These are phyloP conservation scores for Trichoderma harzianum DNA, from an alignment of 2,329 filamentous ascomycete species.

Conservation along the genomic window DNA sequence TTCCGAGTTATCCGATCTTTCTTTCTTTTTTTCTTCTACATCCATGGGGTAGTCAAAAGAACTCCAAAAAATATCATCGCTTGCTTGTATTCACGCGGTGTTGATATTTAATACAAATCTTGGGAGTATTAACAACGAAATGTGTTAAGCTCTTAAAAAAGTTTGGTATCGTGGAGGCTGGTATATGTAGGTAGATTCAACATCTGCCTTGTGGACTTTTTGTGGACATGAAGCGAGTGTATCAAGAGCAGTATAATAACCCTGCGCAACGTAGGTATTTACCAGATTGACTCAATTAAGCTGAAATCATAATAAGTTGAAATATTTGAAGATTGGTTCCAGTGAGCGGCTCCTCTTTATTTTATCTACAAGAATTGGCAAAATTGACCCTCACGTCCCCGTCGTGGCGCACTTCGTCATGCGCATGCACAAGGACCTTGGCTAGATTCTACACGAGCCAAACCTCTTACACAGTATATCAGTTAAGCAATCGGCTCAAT, in stretches of 20 bases:
- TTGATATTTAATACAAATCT: neutral
- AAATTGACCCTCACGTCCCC: neutral
- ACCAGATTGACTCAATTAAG: neutral
- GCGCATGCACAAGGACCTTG: neutral
- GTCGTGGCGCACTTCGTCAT: neutral
- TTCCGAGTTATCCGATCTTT: neutral
- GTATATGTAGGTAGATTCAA: neutral
- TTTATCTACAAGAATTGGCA: neutral
- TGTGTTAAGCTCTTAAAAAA: neutral
- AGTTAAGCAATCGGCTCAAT: too few relatives aligned
- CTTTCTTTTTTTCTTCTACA: neutral
- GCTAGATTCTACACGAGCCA: too few relatives aligned
- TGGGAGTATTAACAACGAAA: neutral
- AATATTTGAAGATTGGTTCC: neutral
- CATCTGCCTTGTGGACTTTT: neutral
- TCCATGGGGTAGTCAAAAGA: neutral
- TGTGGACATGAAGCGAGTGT: neutral
- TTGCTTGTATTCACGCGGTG: neutral
- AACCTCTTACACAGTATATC: too few relatives aligned
- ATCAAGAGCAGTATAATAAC: neutral
- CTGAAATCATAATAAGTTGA: neutral
- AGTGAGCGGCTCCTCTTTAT: neutral
- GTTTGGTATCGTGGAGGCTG: neutral
- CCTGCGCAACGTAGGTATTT: neutral
- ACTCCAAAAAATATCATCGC: neutral